Evolutionary conservation across 2,329 filamentous ascomycete genomes (phyloP).

Genomic region (Fusarium sulawesiense): DNA sequence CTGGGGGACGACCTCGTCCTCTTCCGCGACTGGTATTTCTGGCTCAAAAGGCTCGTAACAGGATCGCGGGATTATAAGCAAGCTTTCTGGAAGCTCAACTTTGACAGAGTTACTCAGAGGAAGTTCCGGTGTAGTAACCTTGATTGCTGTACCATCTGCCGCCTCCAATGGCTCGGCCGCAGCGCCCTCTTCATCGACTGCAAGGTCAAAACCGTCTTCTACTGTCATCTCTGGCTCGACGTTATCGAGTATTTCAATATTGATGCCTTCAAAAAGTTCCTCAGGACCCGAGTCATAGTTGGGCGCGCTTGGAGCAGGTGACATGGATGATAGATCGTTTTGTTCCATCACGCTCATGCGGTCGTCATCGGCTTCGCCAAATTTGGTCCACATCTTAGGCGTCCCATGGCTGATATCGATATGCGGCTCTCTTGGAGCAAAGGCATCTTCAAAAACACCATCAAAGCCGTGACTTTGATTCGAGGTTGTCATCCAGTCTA

Average conservation of each 20-base stretch:
- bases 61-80: conserved; percentile 46
- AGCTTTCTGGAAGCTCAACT: conserved; percentile 46
- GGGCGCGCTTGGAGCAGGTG: conserved; percentile 5
- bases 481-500: conserved; percentile 1
- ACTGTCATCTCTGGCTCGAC: conserved; percentile 5
- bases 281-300: conserved; percentile 3
- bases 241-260: conserved; percentile 10
- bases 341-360: conserved; percentile 12
- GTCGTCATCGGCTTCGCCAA: conserved; percentile 29
- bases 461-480: conserved; percentile 13
- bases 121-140: neutral
- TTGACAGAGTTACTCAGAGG: conserved; percentile 16
- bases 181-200: neutral
- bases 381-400: conserved; percentile 34
- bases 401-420: neutral
- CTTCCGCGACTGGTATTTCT: conserved; percentile 39
- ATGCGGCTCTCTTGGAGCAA: conserved; percentile 8
- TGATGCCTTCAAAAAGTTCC: conserved; percentile 9
- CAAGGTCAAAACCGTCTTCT: neutral
- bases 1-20: conserved; percentile 33
- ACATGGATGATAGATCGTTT: conserved; percentile 13
- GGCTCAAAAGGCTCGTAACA: conserved; percentile 50
- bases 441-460: conserved; percentile 15
- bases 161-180: conserved; percentile 7
- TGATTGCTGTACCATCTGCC: neutral